Evolutionary conservation across 2,329 filamentous ascomycete genomes (phyloP).

Genomic region (Phoma sp.): DNA sequence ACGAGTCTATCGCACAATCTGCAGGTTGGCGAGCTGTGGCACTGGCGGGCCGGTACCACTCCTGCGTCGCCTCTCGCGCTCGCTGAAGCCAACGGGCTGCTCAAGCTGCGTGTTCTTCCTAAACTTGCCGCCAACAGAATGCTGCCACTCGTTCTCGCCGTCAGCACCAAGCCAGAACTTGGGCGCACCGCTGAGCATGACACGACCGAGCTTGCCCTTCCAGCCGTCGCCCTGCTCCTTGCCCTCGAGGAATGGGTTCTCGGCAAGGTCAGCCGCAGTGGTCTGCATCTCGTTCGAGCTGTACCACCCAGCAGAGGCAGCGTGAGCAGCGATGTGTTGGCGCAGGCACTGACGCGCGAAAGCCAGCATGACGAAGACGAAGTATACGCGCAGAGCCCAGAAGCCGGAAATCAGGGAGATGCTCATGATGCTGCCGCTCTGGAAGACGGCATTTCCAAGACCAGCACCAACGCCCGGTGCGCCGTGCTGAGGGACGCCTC

Average conservation of each 20-base stretch:
- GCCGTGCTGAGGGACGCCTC: conserved; percentile 43
- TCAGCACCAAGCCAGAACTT: conserved; percentile 82
- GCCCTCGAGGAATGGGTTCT: conserved; percentile 74
- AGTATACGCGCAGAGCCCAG: conserved; percentile 81
- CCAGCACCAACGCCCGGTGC: conserved; percentile 50
- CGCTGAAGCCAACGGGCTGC: conserved; percentile 56
- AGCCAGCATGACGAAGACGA: conserved; percentile 81
- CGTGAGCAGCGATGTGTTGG: conserved; percentile 64
- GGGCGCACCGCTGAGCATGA: conserved; percentile 76
- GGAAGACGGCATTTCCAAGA: conserved; percentile 70
- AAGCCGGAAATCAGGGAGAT: conserved; percentile 77
- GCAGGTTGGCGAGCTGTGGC: conserved; percentile 40
- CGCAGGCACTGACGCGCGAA: conserved; percentile 81
- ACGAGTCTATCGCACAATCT: conserved; percentile 31
- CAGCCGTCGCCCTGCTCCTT: conserved; percentile 80
- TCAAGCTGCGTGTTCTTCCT: conserved; percentile 54
- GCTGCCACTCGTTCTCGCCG: conserved; percentile 72
- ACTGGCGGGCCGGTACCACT: conserved; percentile 66
- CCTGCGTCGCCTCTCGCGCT: conserved; percentile 67
- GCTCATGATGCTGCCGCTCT: conserved; percentile 74
- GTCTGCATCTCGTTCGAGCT: conserved; percentile 45
- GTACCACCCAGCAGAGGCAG: conserved; percentile 54
- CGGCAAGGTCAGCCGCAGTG: conserved; percentile 58
- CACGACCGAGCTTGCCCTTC: conserved; percentile 78
- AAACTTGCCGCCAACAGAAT: conserved; percentile 68